A percentile compares a stretch with the other conserved stretches of the same genome.
Conservation (phyloP, 192 early-diverging fungal species). For the Entomortierella chlamydospora region DNA sequence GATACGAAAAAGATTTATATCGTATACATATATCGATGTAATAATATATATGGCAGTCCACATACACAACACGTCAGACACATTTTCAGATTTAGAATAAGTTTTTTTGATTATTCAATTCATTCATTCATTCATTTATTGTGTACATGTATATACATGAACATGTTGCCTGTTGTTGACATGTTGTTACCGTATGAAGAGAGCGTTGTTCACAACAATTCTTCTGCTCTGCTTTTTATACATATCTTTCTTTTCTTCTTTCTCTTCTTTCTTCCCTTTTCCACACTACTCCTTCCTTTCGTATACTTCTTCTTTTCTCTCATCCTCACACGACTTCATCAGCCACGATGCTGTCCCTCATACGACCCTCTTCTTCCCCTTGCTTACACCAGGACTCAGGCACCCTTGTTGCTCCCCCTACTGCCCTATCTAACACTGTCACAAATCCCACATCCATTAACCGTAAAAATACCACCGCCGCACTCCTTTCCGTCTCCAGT, state of each 20-base stretch:
- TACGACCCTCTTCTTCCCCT: constrained; percentile 44
- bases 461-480: not conserved
- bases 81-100: too few species aligned
- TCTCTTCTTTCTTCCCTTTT: constrained; percentile 1
- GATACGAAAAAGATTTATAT: too few species aligned
- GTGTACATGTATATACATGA: too few species aligned
- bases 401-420: not conserved
- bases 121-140: too few species aligned
- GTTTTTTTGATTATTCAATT: too few species aligned
- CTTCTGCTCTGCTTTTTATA: not conserved
- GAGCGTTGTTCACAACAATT: not conserved
- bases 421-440: constrained; percentile 1
- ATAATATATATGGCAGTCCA: not conserved
- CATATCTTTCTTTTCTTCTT: not conserved
- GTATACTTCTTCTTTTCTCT: not conserved
- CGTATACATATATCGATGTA: too few species aligned
- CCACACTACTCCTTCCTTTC: not conserved
- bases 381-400: constrained; percentile 33
- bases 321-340: not conserved
- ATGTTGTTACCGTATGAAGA: too few species aligned
- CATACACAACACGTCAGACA: too few species aligned
- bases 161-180: too few species aligned
- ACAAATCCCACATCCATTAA: not conserved
- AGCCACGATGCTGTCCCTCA: constrained; percentile 38
- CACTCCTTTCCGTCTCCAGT: not conserved